Evolutionary conservation across 1,284 basidiomycete species (phyloP).

Genomic region (Rhodotorula mucilaginosa): DNA sequence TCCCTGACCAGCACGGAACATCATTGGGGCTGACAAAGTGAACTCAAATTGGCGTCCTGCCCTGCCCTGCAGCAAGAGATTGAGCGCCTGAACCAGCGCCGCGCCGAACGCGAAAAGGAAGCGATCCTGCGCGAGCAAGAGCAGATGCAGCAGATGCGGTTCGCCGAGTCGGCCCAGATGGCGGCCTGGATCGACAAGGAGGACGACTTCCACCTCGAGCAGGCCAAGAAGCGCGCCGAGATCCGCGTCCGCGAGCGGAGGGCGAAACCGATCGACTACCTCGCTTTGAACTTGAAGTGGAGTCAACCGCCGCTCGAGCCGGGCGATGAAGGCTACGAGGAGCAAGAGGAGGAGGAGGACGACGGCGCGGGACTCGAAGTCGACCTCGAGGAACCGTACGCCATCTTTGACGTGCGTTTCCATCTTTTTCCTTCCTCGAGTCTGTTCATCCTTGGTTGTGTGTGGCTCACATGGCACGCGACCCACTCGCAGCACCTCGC

Average conservation of each 20-base stretch:
- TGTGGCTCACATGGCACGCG: no score
- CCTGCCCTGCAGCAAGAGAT: slow-evolving; percentile 66
- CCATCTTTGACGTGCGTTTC: slow-evolving; percentile 79
- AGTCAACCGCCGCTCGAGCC: slow-evolving; percentile 49
- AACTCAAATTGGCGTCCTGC: no score
- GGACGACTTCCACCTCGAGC: slow-evolving; percentile 94
- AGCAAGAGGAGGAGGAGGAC: slow-evolving; percentile 39
- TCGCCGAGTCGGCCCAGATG: slow-evolving; percentile 94
- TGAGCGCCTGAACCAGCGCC: slow-evolving; percentile 80
- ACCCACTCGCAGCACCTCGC: slow-evolving; percentile 68
- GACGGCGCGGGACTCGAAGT: slow-evolving; percentile 72
- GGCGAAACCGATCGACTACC: slow-evolving; percentile 91
- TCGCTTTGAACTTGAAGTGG: slow-evolving; percentile 85
- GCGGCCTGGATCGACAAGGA: slow-evolving; percentile 97
- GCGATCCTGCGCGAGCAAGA: slow-evolving; percentile 86
- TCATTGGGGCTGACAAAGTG: no score
- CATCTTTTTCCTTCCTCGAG: background rate
- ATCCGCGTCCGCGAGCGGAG: slow-evolving; percentile 94
- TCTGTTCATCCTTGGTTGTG: no score
- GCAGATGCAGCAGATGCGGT: slow-evolving; percentile 76
- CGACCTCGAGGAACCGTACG: slow-evolving; percentile 96
- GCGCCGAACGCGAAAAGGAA: slow-evolving; percentile 89
- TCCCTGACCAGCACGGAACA: no score
- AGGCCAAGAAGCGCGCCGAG: slow-evolving; percentile 82
- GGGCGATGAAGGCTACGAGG: slow-evolving; percentile 41